Evolutionary conservation across 805 yeast genomes (phyloP), one percentile per base, ranked within the genome.

Genomic region (Wickerhamomyces rabaulensis): DNA sequence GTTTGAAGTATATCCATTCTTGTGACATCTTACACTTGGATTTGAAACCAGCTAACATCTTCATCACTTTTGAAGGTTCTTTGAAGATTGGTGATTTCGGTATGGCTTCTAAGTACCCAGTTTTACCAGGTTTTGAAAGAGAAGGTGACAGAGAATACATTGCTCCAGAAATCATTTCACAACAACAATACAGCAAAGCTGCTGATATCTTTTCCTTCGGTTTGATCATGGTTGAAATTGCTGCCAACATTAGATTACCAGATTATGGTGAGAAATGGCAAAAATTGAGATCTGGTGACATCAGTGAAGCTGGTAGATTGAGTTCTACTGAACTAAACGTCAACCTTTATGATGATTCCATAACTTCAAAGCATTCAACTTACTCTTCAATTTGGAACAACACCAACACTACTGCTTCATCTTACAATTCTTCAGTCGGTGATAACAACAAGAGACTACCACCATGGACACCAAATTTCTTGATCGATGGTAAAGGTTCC

Each of bases 241-340:
- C 99, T 2, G 96, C 98, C 2, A 94, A 94, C 66, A 91, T 94
- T 40, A 82, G 90, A 3, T 70, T 94, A 43, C 99, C 99, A 1
- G 98, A 92, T 56, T 91, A 94, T 62, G 99, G 99, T 6, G 78
- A 88, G 13, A 91, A 95, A 26, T 94, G 99, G 99, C 95, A 95
- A 55, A 90, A 91, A 64, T 70, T 94, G 50, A 75, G 99, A 53
- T 87, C 96, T 38, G 99, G 98, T 0, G 99, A 94, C 64, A 71
- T 94, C 53, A 82, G 95, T 16, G 99, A 94, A 64, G 97, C 98
- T 0, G 97, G 98, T 1, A 79, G 82, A 55, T 71, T 91, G 49
- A 81, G 89, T 40, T 82, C 88, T 3, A 83, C 84, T 20, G 92
- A 86, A 52, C 67, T 85, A 38, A 62, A 63, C n/a, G 48, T 53